Evolutionary conservation across 805 yeast species (phyloP).

Genomic region (Candida tibetensis): DNA sequence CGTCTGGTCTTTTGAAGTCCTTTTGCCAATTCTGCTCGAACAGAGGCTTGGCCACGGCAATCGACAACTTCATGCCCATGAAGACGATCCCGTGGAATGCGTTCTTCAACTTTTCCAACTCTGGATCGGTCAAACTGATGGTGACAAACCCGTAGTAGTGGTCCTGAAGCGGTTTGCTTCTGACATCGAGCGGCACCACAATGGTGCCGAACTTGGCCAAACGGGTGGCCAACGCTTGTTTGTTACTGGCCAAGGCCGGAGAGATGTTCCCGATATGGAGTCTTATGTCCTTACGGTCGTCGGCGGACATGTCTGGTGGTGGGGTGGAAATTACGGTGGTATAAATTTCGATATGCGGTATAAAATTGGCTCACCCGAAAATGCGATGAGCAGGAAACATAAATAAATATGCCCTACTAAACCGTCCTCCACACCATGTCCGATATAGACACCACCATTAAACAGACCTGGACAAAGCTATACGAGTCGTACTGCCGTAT

Average conservation of each 20-base stretch:
- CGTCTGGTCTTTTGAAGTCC: constrained; percentile 44
- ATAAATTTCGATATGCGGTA: not conserved
- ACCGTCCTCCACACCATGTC: not conserved
- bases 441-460: not conserved
- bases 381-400: not conserved
- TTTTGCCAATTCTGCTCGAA: constrained; percentile 46
- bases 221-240: constrained; percentile 50
- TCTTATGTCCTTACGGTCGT: constrained; percentile 7
- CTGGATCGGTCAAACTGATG: constrained; percentile 46
- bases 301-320: no score
- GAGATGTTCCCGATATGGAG: constrained; percentile 73
- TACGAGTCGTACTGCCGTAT: not conserved
- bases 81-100: constrained; percentile 69
- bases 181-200: constrained; percentile 46
- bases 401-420: not conserved
- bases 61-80: constrained; percentile 65
- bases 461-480: not conserved
- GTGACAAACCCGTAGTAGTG: constrained; percentile 66
- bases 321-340: constrained; percentile 10
- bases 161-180: constrained; percentile 52
- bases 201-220: constrained; percentile 62
- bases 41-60: constrained; percentile 61
- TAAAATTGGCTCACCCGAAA: no score
- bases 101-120: constrained; percentile 48
- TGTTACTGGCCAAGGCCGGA: constrained; percentile 43